phyloP scores from a whole-genome alignment of 441 rosid species.

The Corymbia calophylla region DNA sequence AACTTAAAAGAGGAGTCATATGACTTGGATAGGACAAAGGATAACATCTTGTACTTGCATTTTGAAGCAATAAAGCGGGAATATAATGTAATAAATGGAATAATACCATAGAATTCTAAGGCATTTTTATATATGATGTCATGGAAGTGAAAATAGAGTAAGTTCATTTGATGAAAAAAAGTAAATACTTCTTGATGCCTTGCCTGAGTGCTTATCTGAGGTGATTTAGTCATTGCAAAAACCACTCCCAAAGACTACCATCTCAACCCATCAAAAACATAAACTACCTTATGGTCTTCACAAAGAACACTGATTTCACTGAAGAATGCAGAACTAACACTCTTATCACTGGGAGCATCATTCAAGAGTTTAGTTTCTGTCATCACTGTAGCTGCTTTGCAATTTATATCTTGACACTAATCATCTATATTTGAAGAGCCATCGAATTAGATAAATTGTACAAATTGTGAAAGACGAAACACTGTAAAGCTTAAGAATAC shows the following conservation, averaged over 20 bases:
- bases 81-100: background rate
- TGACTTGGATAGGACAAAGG: background rate
- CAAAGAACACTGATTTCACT: background rate
- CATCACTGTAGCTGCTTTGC: background rate
- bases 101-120: background rate
- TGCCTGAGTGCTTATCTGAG: background rate
- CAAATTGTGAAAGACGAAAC: background rate
- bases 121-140: background rate
- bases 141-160: background rate
- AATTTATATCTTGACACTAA: background rate
- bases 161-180: background rate
- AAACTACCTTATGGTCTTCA: background rate
- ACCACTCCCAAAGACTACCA: background rate
- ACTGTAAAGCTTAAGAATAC: background rate
- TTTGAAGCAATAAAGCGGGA: background rate
- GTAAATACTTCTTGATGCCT: background rate
- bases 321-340: background rate
- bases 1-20: background rate
- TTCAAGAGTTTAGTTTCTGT: background rate
- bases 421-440: background rate
- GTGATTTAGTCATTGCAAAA: background rate
- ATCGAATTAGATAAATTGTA: background rate
- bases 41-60: background rate
- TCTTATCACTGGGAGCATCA: background rate
- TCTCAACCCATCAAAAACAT: background rate